These are phyloP conservation scores for Aspergillus ibericus DNA, from an alignment of 2,329 filamentous ascomycete genomes.

Conservation along the genomic window DNA sequence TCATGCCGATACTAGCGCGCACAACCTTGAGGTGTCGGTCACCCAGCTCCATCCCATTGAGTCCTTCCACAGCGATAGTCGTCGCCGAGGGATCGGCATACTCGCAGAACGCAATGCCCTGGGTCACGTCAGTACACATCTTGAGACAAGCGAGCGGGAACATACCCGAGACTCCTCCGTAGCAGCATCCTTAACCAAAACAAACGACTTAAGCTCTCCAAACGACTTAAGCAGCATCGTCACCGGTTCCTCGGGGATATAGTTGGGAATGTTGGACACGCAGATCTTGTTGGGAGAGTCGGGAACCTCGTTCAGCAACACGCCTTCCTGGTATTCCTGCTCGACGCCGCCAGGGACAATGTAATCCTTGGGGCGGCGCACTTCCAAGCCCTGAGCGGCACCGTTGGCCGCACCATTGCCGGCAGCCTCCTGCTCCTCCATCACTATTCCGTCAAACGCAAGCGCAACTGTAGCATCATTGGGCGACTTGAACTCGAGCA, in stretches of 20 bases:
- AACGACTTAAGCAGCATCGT: slow-evolving; percentile 87
- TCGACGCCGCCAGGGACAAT: slow-evolving; percentile 83
- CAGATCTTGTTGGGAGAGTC: slow-evolving; percentile 96
- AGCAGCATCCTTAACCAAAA: slow-evolving; percentile 80
- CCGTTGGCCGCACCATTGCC: slow-evolving; percentile 51
- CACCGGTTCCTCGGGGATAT: slow-evolving; percentile 87
- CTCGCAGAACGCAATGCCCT: slow-evolving; percentile 97
- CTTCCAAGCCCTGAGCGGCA: slow-evolving; percentile 60
- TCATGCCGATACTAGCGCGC: slow-evolving; percentile 87
- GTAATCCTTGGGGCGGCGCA: slow-evolving; percentile 92
- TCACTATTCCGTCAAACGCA: slow-evolving; percentile 83
- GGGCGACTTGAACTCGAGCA: slow-evolving; percentile 86
- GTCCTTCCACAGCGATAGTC: slow-evolving; percentile 80
- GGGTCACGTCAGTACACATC: slow-evolving; percentile 13
- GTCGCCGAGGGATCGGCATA: slow-evolving; percentile 76
- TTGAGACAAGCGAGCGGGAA: slow-evolving; percentile 13
- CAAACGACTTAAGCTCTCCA: slow-evolving; percentile 88
- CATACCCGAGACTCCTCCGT: slow-evolving; percentile 85
- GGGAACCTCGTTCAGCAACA: slow-evolving; percentile 76
- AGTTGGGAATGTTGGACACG: slow-evolving; percentile 82
- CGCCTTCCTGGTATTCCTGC: slow-evolving; percentile 70
- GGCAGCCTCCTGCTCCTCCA: slow-evolving; percentile 68
- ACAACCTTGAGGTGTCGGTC: slow-evolving; percentile 81
- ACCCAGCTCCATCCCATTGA: slow-evolving; percentile 91
- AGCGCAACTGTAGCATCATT: slow-evolving; percentile 88